phyloP scores from a whole-genome alignment of 2,329 filamentous ascomycete species.

The Dothistroma pini region DNA sequence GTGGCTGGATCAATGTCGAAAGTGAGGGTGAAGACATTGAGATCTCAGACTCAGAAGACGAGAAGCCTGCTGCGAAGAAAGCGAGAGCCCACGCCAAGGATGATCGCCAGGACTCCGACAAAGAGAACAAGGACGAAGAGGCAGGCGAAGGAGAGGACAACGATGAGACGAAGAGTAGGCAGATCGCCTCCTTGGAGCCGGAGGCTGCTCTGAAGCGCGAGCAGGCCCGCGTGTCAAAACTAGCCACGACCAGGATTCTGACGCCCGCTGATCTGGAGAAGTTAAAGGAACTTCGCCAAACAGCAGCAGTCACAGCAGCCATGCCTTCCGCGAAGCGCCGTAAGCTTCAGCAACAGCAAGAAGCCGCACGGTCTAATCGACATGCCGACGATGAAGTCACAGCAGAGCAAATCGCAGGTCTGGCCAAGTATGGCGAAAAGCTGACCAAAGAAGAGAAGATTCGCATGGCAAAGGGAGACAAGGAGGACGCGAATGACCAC shows the following conservation, averaged over 20 bases:
- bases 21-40: conserved; percentile 74
- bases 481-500: conserved; percentile 63
- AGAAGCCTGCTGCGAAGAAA: conserved; percentile 45
- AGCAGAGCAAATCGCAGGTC: conserved; percentile 85
- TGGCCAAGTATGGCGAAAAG: conserved; percentile 36
- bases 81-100: conserved; percentile 47
- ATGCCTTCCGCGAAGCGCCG: conserved; percentile 46
- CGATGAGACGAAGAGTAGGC: conserved; percentile 25
- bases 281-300: conserved; percentile 77
- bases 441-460: conserved; percentile 82
- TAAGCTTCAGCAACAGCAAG: conserved; percentile 28
- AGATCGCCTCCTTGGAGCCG: conserved; percentile 32
- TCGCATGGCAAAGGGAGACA: conserved; percentile 76
- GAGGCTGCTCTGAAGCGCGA: conserved; percentile 30
- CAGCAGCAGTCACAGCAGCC: conserved; percentile 65
- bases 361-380: conserved; percentile 31
- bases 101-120: conserved; percentile 16
- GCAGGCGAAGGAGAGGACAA: conserved; percentile 19
- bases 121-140: conserved; percentile 13
- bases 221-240: conserved; percentile 53
- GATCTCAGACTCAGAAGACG: conserved; percentile 70
- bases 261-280: conserved; percentile 96
- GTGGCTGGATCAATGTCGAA: conserved; percentile 89
- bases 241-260: conserved; percentile 90
- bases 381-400: conserved; percentile 86